Evolutionary conservation across 768 basidiomycete species (phyloP).

Genomic region (Stropharia rugosoannulata): DNA sequence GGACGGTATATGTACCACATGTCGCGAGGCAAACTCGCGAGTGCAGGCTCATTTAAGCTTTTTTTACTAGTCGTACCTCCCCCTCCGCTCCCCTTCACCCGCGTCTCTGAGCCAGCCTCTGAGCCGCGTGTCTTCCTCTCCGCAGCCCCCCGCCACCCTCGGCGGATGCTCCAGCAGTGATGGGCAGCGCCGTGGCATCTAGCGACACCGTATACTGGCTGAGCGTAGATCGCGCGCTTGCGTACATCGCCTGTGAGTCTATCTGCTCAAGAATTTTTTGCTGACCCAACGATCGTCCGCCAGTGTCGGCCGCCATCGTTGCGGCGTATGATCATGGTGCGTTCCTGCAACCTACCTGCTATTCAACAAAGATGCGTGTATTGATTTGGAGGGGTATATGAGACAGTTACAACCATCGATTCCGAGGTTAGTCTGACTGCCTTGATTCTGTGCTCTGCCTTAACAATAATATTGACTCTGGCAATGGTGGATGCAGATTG

Average conservation of each 20-base stretch:
- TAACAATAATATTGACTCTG: not conserved
- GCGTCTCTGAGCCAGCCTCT: not conserved
- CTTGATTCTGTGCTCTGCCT: not conserved
- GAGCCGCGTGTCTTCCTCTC: not conserved
- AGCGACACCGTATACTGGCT: not conserved
- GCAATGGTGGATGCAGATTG: not conserved
- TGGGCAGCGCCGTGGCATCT: not conserved
- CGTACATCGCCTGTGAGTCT: not conserved
- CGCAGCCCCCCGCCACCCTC: not conserved
- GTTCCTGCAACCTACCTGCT: not conserved
- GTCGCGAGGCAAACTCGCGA: no score
- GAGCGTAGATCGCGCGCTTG: not conserved
- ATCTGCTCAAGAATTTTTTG: no score
- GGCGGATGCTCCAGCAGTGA: not conserved
- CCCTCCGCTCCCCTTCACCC: not conserved
- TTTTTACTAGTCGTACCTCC: no score
- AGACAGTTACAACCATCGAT: not conserved
- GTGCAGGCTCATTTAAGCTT: no score
- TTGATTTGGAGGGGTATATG: not conserved
- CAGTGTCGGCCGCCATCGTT: not conserved
- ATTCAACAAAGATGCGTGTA: not conserved
- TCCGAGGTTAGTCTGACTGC: not conserved
- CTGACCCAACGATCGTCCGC: no score
- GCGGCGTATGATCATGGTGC: constrained; percentile 4
- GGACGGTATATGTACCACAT: no score